Base-by-base conservation (phyloP, 2,329 filamentous ascomycete genomes). In the Pseudogymnoascus sp. region DNA sequence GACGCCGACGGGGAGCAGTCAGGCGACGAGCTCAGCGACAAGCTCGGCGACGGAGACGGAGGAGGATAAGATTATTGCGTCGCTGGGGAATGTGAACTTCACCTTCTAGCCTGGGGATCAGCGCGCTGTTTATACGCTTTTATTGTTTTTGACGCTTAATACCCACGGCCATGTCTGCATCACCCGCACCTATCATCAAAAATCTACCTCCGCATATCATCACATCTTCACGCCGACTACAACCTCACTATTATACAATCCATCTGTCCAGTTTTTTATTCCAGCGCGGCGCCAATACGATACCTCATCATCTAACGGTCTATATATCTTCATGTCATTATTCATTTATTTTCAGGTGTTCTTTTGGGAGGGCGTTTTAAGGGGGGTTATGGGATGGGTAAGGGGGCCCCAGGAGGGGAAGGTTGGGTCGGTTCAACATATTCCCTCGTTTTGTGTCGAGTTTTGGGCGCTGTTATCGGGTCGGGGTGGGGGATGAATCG, bases 1-100 rank as follows among this genome's bases (percentile, higher is more conserved):
- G 35, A 59, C 38, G 35, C 33, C 35, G 4, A 59, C 58, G 7
- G 66, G 65, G 69, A 73, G 68, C 65, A 74, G 67, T 64, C 73
- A 62, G 67, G 74, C 63, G 70, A 76, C 62, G 72, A 73, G 35
- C 73, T 69, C 63, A 65, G 65, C 64, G 68, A 67, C 61, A 68
- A 65, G 44, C 72, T 71, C 36, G 65, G 71, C 38, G 73, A 71
- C 65, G 31, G 67, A 65, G 66, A 71, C 76, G 27, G 78, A 80
- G 66, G 79, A 81, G 68, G 80, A 78, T 63, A 85, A 78, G 75
- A 79, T 77, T 75, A 79, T 82, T 67, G 77, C 81, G 39, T 77
- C 81, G 65, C 76, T 87, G 75, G 83, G 81, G 64, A 79, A 82
- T 70, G 81, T 87, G 67, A 83, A 87, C 73, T 83, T 87, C 66